Percentiles rank a stretch among this genome's conserved stretches.
Evolutionary conservation across 495 filamentous ascomycete genomes (phyloP).

Genomic region (Emericellopsis terricola): DNA sequence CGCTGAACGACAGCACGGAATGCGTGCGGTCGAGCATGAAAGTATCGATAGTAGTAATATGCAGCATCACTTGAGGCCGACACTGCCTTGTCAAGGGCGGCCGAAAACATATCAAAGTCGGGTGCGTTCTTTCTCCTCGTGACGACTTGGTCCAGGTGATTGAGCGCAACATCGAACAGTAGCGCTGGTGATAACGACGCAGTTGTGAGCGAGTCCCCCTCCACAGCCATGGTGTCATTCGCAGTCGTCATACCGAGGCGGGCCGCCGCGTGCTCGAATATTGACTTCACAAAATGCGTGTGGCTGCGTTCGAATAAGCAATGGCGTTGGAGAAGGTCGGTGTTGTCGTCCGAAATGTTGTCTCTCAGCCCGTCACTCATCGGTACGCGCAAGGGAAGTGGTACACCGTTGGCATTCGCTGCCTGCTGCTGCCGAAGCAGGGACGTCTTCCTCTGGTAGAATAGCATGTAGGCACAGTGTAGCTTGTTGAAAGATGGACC

Average conservation of each 20-base stretch:
- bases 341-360: conserved; percentile 55
- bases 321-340: conserved; percentile 52
- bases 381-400: conserved; percentile 34
- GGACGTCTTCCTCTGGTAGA: conserved; percentile 71
- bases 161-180: conserved; percentile 35
- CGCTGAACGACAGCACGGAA: conserved; percentile 50
- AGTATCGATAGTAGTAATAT: conserved; percentile 44
- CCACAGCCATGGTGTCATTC: too few relatives aligned
- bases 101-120: conserved; percentile 39
- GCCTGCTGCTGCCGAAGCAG: conserved; percentile 31
- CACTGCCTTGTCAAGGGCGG: conserved; percentile 33
- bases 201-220: background rate
- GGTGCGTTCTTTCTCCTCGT: conserved; percentile 51
- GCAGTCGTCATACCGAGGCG: too few relatives aligned
- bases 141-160: conserved; percentile 65
- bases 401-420: conserved; percentile 11
- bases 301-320: conserved; percentile 67
- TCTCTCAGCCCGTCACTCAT: conserved; percentile 37
- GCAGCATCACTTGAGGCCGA: conserved; percentile 37
- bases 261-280: conserved; percentile 37
- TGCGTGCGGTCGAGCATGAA: conserved; percentile 30
- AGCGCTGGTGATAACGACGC: background rate
- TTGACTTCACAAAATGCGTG: conserved; percentile 40
- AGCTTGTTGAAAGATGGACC: conserved; percentile 39
- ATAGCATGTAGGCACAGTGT: conserved; percentile 93